Evolutionary conservation across 1,284 basidiomycete genomes (phyloP), one percentile per base, ranked within the genome.

Genomic region (Irpex sp.): DNA sequence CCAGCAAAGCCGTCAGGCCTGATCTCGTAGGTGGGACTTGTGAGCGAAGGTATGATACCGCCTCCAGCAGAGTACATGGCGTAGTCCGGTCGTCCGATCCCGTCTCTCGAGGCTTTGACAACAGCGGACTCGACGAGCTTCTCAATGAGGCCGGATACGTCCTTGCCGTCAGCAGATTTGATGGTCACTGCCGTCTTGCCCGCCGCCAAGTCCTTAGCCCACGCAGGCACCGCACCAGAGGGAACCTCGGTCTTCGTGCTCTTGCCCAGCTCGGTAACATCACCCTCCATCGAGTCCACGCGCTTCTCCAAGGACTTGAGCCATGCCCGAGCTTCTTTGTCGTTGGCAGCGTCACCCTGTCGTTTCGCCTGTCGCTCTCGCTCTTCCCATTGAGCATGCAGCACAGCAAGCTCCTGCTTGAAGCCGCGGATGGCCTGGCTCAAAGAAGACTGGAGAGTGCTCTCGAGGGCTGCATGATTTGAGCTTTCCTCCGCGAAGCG

Each of bases 21-120:
- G 56, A 94, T 74, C 67, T 91, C 85, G 59, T 88, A 84, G 3
- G 93, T 93, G 16, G 82, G 78, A 48, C 88, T 90, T 0, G 96
- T 98, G 58, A 94, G 82, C 0, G 82, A 81, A 0, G 94, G 94
- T 52, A 98, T 86, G 63, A 95, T 79, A 0, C 85, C 78, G 0
- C 85, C 96, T 7, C 96, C 96, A 2, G 84, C 85, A 5, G 93
- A 90, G 72, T 89, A 88, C 4, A 95, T 77, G 0, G 96, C 96
- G 69, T 85, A 96, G 75, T 99, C 96, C 0, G 89, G 78, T 49
- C 85, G 85, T 0, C 85, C 91, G 49, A 97, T 75, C n/a, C 77
- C 82, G 71, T 98, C 95, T 70, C 92, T 87, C 12, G 84, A 88
- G 67, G 77, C 83, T 42, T 79, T 78, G 42, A 85, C 78, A 2